A percentile compares a stretch with the other conserved stretches of the same genome.
phyloP scores from a whole-genome alignment of 805 yeast species.

The Candida maesae region DNA sequence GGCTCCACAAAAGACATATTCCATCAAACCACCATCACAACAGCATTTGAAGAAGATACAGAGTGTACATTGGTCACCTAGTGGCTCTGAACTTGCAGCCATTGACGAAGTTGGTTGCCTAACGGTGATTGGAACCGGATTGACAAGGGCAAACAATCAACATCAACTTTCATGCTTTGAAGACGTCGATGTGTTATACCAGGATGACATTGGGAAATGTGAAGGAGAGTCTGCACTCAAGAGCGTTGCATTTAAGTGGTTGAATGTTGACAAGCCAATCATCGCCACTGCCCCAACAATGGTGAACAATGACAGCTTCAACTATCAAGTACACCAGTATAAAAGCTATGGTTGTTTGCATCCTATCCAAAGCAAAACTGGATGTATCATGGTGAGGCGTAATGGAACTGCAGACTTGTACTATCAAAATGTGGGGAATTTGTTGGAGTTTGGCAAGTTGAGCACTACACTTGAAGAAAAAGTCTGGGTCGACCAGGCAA shows the following conservation, averaged over 20 bases:
- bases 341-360: conserved; percentile 61
- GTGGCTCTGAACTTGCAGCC: conserved; percentile 78
- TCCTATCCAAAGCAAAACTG: conserved; percentile 65
- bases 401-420: conserved; percentile 58
- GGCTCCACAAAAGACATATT: conserved; percentile 23
- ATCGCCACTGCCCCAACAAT: conserved; percentile 58
- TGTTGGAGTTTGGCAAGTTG: conserved; percentile 50
- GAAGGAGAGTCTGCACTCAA: conserved; percentile 25
- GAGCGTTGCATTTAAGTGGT: conserved; percentile 60
- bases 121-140: conserved; percentile 52
- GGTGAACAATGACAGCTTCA: conserved; percentile 34
- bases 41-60: conserved; percentile 7
- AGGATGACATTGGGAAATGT: conserved; percentile 32
- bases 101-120: conserved; percentile 70
- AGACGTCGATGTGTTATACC: conserved; percentile 30
- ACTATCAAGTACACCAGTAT: conserved; percentile 57
- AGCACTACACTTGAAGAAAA: conserved; percentile 30
- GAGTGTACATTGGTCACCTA: conserved; percentile 63
- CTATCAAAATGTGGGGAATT: conserved; percentile 52
- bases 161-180: conserved; percentile 24
- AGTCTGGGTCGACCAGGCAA: conserved; percentile 33
- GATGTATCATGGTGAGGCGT: conserved; percentile 60
- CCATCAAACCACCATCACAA: conserved; percentile 24
- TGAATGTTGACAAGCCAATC: conserved; percentile 65
- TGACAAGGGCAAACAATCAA: conserved; percentile 34